phyloP scores from a whole-genome alignment of 331 rosid species.

The Quercus lobata region DNA sequence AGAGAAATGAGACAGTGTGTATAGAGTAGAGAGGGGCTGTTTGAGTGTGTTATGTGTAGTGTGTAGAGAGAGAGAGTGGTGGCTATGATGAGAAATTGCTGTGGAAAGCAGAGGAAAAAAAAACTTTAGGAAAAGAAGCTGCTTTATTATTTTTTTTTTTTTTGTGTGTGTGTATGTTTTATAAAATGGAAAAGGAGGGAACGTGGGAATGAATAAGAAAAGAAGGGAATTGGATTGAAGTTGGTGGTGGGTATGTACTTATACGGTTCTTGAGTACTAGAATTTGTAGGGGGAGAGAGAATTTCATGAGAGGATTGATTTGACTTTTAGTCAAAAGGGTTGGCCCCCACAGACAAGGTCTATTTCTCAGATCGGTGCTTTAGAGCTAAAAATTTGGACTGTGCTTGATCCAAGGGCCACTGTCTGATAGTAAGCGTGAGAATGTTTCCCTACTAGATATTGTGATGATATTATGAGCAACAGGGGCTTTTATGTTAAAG shows the following conservation, averaged over 20 bases:
- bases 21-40: slow-evolving; percentile 17
- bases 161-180: slow-evolving; percentile 18
- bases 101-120: slow-evolving; percentile 33
- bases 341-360: slow-evolving; percentile 55
- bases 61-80: slow-evolving; percentile 46
- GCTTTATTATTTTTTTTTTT: slow-evolving; percentile 21
- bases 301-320: slow-evolving; percentile 32
- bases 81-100: slow-evolving; percentile 66
- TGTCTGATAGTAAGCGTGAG: slow-evolving; percentile 85
- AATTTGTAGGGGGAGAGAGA: slow-evolving; percentile 7
- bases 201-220: slow-evolving; percentile 50
- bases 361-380: slow-evolving; percentile 63
- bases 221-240: slow-evolving; percentile 12
- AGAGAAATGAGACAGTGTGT: slow-evolving; percentile 21
- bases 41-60: background rate
- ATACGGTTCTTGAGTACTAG: slow-evolving; percentile 21
- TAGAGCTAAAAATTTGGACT: background rate
- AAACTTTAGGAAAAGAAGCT: slow-evolving; percentile 57
- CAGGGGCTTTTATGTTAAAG: background rate
- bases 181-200: slow-evolving; percentile 51
- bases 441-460: slow-evolving; percentile 30
- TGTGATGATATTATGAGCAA: background rate
- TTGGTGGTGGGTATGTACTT: slow-evolving; percentile 15
- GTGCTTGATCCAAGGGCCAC: slow-evolving; percentile 66
- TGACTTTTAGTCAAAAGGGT: slow-evolving; percentile 66